Percentiles rank a stretch among this genome's conserved stretches.
Conservation (phyloP, 768 basidiomycete genomes). For the Rhizopogon sp. region DNA sequence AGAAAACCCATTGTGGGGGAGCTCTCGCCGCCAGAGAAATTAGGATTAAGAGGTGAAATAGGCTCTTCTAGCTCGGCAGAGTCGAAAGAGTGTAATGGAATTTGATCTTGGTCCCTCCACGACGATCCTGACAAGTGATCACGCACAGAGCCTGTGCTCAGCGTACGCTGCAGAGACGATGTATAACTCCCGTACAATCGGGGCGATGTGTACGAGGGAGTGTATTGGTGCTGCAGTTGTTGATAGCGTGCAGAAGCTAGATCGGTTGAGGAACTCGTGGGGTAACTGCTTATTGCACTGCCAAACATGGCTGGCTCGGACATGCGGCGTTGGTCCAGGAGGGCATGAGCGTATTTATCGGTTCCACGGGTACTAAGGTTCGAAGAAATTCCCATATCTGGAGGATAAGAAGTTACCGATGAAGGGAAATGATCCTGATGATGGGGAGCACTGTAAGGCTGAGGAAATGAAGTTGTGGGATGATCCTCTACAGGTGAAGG, state of each 20-base stretch:
- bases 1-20: constrained; percentile 28
- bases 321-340: constrained; percentile 61
- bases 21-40: constrained; percentile 41
- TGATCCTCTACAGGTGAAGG: constrained; percentile 41
- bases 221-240: constrained; percentile 38
- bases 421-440: constrained; percentile 41
- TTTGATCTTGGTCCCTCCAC: constrained; percentile 27
- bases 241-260: constrained; percentile 30
- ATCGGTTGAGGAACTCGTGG: constrained; percentile 26
- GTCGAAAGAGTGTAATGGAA: constrained; percentile 29
- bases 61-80: constrained; percentile 39
- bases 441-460: constrained; percentile 37
- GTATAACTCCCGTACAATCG: constrained; percentile 34
- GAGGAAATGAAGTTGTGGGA: constrained; percentile 33
- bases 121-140: constrained; percentile 31
- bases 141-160: constrained; percentile 39
- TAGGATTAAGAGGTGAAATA: constrained; percentile 50
- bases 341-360: constrained; percentile 29
- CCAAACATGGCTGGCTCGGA: constrained; percentile 56
- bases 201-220: constrained; percentile 24
- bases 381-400: constrained; percentile 32
- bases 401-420: constrained; percentile 34
- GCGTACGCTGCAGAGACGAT: constrained; percentile 39
- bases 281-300: constrained; percentile 34
- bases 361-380: constrained; percentile 32